A percentile compares a stretch with the other conserved stretches of the same genome.
phyloP scores from a whole-genome alignment of 1,284 basidiomycete species.

The Rhizopogon parksii region DNA sequence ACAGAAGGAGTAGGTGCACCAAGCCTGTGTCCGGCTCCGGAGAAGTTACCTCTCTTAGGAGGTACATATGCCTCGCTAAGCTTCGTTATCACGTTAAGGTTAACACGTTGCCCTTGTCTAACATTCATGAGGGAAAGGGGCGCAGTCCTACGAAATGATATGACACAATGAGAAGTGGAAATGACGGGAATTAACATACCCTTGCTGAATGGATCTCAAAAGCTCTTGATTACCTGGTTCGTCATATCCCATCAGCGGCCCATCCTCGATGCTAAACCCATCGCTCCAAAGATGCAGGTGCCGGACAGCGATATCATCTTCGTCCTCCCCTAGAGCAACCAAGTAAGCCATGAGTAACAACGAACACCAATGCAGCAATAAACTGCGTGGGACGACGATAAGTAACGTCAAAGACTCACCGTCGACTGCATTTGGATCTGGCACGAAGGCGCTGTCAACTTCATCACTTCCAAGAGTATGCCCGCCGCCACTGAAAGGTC shows the following conservation, averaged over 20 bases:
- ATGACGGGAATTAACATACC: conserved; percentile 41
- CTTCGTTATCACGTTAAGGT: conserved; percentile 76
- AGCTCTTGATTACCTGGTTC: conserved; percentile 72
- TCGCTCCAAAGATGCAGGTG: conserved; percentile 91
- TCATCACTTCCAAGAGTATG: conserved; percentile 87
- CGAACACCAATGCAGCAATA: not conserved
- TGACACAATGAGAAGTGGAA: not conserved
- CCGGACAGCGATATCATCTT: conserved; percentile 61
- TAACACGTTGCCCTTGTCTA: conserved; percentile 74
- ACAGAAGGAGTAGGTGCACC: conserved; percentile 56
- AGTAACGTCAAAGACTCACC: conserved; percentile 10
- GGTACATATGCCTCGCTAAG: conserved; percentile 71
- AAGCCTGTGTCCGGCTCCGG: conserved; percentile 77
- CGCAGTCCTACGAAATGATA: conserved; percentile 48
- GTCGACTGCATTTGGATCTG: conserved; percentile 52
- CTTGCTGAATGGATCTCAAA: conserved; percentile 74
- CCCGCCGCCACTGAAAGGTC: conserved; percentile 61
- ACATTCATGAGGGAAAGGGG: conserved; percentile 79
- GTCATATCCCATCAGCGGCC: conserved; percentile 80
- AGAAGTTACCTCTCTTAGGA: conserved; percentile 50
- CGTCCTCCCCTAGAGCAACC: conserved; percentile 30
- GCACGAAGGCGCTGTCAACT: conserved; percentile 60
- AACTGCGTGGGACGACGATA: not conserved
- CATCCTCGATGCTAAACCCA: conserved; percentile 91
- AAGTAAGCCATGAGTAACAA: not conserved